Conservation (phyloP, 2,329 filamentous ascomycete species). For the Diplodia scrobiculata region DNA sequence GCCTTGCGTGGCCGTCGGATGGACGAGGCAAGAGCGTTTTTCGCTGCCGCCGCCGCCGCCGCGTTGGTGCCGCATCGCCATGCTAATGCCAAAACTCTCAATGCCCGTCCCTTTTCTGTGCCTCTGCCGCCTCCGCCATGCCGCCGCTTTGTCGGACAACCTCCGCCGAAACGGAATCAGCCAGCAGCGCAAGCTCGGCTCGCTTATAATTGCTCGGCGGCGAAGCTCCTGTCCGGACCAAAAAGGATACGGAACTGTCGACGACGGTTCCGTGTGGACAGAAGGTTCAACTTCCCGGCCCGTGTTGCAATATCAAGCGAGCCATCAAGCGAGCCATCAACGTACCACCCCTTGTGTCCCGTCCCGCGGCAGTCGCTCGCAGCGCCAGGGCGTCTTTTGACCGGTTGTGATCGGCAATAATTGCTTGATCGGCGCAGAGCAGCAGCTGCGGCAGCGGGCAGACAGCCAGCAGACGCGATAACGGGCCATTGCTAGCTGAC, state of each 20-base stretch:
- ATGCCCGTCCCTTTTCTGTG: background rate
- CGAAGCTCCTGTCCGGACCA: background rate
- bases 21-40: background rate
- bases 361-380: background rate
- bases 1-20: background rate
- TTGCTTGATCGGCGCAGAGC: constrained; percentile 4
- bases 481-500: background rate
- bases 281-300: background rate
- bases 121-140: constrained; percentile 2
- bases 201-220: background rate
- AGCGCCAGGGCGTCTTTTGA: background rate
- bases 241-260: background rate
- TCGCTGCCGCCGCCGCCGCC: background rate
- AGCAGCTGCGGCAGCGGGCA: background rate
- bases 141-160: constrained; percentile 7
- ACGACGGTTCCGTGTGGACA: background rate
- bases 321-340: background rate
- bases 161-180: background rate
- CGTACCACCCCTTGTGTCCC: background rate
- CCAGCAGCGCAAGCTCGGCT: background rate
- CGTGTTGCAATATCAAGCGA: background rate
- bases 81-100: background rate
- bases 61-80: background rate
- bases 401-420: constrained; percentile 17
- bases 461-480: background rate